Evolutionary conservation across 805 yeast genomes (phyloP), one percentile per base, ranked within the genome.

Genomic region (Candida succiphila): DNA sequence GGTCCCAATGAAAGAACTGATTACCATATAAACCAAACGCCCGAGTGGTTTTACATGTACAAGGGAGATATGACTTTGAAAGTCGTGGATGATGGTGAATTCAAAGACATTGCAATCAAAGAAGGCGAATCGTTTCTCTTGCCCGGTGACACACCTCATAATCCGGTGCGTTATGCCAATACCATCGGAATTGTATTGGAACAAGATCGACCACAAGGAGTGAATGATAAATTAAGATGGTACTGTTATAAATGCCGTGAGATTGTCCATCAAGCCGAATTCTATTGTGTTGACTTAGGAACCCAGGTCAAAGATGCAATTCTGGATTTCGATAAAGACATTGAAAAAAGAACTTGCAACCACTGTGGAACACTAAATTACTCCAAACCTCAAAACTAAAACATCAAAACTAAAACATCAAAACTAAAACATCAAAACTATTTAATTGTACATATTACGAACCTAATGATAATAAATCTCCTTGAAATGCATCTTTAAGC

Each of bases 1-100:
- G 96, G 96, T 0, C 96, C 96, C 4, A 88, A 88, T 53, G 94
- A 79, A 48, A 67, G 96, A 37, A 87, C 95, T 0, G 96, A 88
- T 52, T 88, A 85, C 52, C 96, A 88, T 50, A 73, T 88, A 31
- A 88, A 88, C 51, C 94, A 85, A 46, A 88, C 96, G 0, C 96
- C 96, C 1, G 96, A 88, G 49, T 88, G 86, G 73, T 88, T 88
- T 54, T 77, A 80, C 58, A 89, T 82, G 66, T 72, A 80, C 53
- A 84, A 84, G 55, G 96, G 96, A 2, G 63, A 67, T 18, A 87
- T 88, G 95, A 69, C 82, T 16, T 64, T 88, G 40, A 76, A 75
- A 40, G 94, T 88, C 2, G 95, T 87, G 2, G 86, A 80, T 38
- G 76, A 74, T 22, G 89, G 86, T 2, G 69, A 67, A 36, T 86